phyloP scores from a whole-genome alignment of 129 eudicot species.

The Ambrosia artemisiifolia region DNA sequence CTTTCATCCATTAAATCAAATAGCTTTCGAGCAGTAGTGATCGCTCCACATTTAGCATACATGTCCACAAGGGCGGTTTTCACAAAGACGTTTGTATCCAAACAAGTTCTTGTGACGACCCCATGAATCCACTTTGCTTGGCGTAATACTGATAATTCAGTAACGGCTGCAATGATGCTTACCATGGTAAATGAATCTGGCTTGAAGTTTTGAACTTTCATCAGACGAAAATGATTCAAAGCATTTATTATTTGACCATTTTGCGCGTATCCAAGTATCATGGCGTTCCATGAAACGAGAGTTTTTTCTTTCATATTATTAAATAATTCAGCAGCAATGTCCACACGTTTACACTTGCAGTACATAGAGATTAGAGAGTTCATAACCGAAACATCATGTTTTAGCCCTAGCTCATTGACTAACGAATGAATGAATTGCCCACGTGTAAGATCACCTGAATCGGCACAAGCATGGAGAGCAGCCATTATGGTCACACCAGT shows the following conservation, averaged over 20 bases:
- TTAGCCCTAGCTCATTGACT: conserved; percentile 41
- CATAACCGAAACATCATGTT: conserved; percentile 50
- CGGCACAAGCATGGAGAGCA: conserved; percentile 81
- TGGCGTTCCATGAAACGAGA: conserved; percentile 81
- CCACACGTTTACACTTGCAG: conserved; percentile 73
- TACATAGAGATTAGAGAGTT: conserved; percentile 93
- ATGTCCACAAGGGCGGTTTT: conserved; percentile 86
- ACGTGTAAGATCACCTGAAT: conserved; percentile 49
- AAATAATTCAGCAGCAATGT: conserved; percentile 58
- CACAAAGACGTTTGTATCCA: conserved; percentile 60
- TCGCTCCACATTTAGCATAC: conserved; percentile 94
- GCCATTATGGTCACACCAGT: conserved; percentile 77
- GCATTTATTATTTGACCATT: conserved; percentile 62
- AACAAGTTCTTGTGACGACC: conserved; percentile 52
- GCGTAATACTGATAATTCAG: conserved; percentile 64
- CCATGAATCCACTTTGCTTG: conserved; percentile 97
- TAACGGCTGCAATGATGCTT: conserved; percentile 76
- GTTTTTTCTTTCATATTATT: conserved; percentile 49
- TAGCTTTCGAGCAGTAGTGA: conserved; percentile 60
- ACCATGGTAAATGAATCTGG: conserved; percentile 88
- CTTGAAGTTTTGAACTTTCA: conserved; percentile 48
- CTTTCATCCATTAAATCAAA: conserved; percentile 64
- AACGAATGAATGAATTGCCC: conserved; percentile 59
- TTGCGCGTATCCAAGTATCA: conserved; percentile 88
- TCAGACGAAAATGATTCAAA: conserved; percentile 50